Evolutionary conservation across 345 rosid species (phyloP).

Genomic region (Kernera saxatilis): DNA sequence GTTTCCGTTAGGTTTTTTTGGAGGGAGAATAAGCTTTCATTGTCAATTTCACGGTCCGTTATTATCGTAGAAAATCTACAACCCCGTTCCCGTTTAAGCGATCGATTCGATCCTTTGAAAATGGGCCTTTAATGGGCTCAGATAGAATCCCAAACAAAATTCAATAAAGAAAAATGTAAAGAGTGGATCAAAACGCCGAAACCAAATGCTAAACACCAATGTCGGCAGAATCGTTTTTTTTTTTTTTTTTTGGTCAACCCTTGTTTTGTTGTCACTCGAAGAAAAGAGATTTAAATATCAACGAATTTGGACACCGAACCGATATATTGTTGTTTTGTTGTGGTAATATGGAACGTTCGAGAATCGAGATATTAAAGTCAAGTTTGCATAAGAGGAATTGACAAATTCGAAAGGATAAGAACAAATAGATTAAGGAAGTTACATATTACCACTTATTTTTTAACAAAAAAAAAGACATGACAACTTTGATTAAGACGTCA

Average conservation of each 20-base stretch:
- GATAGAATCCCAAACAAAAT: background rate
- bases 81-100: background rate
- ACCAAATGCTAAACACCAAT: background rate
- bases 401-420: slow-evolving; percentile 17
- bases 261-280: background rate
- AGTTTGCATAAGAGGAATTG: background rate
- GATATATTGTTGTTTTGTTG: too few species aligned
- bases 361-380: background rate
- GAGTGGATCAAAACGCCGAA: background rate
- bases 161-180: background rate
- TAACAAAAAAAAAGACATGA: background rate
- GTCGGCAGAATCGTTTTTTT: slow-evolving; percentile 13
- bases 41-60: background rate
- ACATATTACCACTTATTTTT: background rate
- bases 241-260: background rate
- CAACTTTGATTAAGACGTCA: slow-evolving; percentile 17
- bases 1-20: background rate
- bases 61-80: background rate
- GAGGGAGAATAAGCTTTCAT: background rate
- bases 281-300: background rate
- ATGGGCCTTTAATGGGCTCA: slow-evolving; percentile 24
- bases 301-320: background rate
- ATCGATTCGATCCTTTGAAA: background rate
- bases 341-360: too few species aligned
- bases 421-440: background rate